Evolutionary conservation across 345 rosid species (phyloP).

Genomic region (Eucalyptus virginea): DNA sequence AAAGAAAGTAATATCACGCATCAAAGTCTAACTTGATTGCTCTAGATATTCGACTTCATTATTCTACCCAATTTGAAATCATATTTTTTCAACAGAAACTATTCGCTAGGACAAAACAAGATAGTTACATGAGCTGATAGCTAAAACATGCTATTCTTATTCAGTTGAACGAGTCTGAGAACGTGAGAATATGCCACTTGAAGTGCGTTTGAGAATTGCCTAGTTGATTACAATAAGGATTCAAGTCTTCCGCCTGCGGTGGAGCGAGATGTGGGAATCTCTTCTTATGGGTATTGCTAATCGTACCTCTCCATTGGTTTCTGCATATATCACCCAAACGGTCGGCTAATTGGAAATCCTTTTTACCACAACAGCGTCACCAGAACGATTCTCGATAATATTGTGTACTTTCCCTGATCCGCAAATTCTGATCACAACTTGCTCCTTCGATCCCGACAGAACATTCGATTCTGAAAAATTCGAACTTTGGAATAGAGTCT

Average conservation of each 20-base stretch:
- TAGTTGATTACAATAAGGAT: not conserved
- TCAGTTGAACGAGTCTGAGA: not conserved
- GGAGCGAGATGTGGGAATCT: not conserved
- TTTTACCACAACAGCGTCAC: conserved; percentile 35
- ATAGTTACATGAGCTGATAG: not conserved
- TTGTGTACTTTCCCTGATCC: not conserved
- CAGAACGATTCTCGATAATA: not conserved
- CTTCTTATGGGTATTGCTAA: not conserved
- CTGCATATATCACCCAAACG: not conserved
- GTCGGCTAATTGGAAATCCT: conserved; percentile 4
- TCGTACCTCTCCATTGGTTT: not conserved
- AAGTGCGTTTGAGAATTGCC: not conserved
- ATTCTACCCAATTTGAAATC: no score
- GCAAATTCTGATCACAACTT: conserved; percentile 41
- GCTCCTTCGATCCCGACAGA: conserved; percentile 22
- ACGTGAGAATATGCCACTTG: not conserved
- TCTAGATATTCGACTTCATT: fast-evolving
- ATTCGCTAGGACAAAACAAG: not conserved
- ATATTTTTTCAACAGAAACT: not conserved
- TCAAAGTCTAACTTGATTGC: fast-evolving
- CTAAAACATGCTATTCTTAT: not conserved
- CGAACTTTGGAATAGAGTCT: conserved; percentile 31
- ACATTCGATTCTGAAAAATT: conserved; percentile 27
- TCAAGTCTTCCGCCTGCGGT: not conserved
- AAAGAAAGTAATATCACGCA: fast-evolving